Base-by-base conservation (phyloP, 495 filamentous ascomycete genomes). In the Bryoglossum gracile region DNA sequence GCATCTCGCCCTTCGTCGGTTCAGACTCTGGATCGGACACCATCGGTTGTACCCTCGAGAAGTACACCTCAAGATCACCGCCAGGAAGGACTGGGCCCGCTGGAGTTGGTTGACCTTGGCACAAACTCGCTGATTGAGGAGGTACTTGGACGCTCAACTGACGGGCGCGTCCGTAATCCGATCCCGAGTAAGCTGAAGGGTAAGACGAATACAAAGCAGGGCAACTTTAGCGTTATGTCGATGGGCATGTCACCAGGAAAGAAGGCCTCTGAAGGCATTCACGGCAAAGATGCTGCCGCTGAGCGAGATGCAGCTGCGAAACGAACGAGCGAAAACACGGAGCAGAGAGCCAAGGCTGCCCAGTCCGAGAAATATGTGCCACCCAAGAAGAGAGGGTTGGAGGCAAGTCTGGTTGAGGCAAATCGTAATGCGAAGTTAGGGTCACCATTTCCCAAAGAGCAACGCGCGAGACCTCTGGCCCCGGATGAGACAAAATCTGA, bases 171-270 rank as follows among this genome's bases (percentile, higher is more conserved):
- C n/a, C 62, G 73, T 33, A 76, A 78, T 48, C 74, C 74, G 4
- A 72, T 78, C 1, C 74, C 75, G 1, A 76, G 74, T 57, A 76
- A 77, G 48, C 57, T 77, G 32, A 77, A 77, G 53, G 74, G 74
- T 33, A 74, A 74, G 43, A 77, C 70, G n/a, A 73, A 77, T 47
- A 65, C 68, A 16, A 76, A 73, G 55, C 72, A 76, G 46, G 74
- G 74, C 4, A 77, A 77, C 51, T 79, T 79, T 54, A 66, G 68
- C 9, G 74, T 79, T 21, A 76, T 77, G 73, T 74, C 75, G 40
- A 76, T 79, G 66, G 73, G 72, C 18, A 66, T 75, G 50, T 50
- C 44, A 32, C 45, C 50, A 24, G 50, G 44, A 19, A 71, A 68
- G 43, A 64, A 65, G 46, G 62, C 58, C 44, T n/a, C n/a, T n/a